Evolutionary conservation across 1,139 yeast species (phyloP).

Genomic region (Debaryomyces udenii): DNA sequence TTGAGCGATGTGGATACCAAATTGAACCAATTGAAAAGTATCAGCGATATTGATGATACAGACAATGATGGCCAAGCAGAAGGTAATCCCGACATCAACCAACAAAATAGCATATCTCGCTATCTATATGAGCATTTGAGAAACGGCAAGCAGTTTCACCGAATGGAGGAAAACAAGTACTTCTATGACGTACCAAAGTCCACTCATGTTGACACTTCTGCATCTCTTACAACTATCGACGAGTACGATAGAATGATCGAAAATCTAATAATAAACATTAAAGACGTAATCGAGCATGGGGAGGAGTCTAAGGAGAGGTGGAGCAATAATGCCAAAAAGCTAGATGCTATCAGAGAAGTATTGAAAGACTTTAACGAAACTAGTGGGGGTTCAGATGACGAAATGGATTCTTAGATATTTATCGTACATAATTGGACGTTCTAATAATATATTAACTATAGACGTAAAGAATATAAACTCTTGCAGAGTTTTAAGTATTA

Average conservation of each 20-base stretch:
- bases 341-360: constrained; percentile 30
- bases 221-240: constrained; percentile 23
- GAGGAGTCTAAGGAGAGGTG: constrained; percentile 37
- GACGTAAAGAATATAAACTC: not conserved
- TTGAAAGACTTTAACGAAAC: constrained; percentile 18
- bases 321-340: constrained; percentile 36
- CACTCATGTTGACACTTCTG: constrained; percentile 17
- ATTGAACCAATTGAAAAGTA: constrained; percentile 14
- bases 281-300: constrained; percentile 34
- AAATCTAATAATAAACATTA: constrained; percentile 27
- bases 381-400: constrained; percentile 15
- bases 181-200: constrained; percentile 24
- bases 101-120: constrained; percentile 16
- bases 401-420: constrained; percentile 7
- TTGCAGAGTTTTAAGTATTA: constrained; percentile 1
- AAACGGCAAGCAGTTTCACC: constrained; percentile 26
- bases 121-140: constrained; percentile 31
- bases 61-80: constrained; percentile 7
- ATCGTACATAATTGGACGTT: not conserved
- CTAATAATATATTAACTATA: constrained; percentile 7
- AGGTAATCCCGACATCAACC: constrained; percentile 5
- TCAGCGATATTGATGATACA: constrained; percentile 13
- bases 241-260: constrained; percentile 40
- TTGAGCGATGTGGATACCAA: constrained; percentile 23
- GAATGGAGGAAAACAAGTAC: constrained; percentile 27